Conservation (phyloP, 129 eudicot species). For the Logfia minima region DNA sequence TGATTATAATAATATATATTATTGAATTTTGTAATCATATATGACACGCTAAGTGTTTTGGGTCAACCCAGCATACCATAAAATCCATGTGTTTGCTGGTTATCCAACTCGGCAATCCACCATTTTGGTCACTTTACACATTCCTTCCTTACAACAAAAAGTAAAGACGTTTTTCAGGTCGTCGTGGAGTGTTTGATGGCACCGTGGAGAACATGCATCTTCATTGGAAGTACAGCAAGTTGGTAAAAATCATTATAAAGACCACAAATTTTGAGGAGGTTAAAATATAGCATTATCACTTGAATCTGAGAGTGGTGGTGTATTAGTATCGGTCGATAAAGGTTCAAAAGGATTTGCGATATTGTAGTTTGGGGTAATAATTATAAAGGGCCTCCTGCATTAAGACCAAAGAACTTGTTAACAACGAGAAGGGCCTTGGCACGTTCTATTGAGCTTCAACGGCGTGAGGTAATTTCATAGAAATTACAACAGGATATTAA, state of each 20-base stretch:
- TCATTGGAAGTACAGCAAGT: slow-evolving; percentile 89
- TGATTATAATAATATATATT: not conserved
- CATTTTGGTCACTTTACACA: not conserved
- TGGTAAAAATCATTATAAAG: slow-evolving; percentile 78
- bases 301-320: slow-evolving; percentile 96
- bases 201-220: slow-evolving; percentile 97
- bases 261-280: slow-evolving; percentile 66
- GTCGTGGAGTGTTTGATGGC: slow-evolving; percentile 96
- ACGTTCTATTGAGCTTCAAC: slow-evolving; percentile 94
- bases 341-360: slow-evolving; percentile 82
- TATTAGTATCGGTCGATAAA: slow-evolving; percentile 86
- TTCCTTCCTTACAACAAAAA: slow-evolving; percentile 1
- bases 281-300: slow-evolving; percentile 77
- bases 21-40: not conserved
- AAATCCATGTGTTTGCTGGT: not conserved
- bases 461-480: slow-evolving; percentile 63
- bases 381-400: slow-evolving; percentile 62
- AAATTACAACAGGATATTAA: not conserved
- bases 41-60: not conserved
- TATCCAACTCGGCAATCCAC: not conserved
- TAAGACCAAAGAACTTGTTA: slow-evolving; percentile 85
- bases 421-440: slow-evolving; percentile 90
- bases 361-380: slow-evolving; percentile 79
- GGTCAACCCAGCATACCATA: not conserved
- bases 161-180: slow-evolving; percentile 55